phyloP scores from a whole-genome alignment of 768 basidiomycete genomes.

The Boletus fagicola region DNA sequence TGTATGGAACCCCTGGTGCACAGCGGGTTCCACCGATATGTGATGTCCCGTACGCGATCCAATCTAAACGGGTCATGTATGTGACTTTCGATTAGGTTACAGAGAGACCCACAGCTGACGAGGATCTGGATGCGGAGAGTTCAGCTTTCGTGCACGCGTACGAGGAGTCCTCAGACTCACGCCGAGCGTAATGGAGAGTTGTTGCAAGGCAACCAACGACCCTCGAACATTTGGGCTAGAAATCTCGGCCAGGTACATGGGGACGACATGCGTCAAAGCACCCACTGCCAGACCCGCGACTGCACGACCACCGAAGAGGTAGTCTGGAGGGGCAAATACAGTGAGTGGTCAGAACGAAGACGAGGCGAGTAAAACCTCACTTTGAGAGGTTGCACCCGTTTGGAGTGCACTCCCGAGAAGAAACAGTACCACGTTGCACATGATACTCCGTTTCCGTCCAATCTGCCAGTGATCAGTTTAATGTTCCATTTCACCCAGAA shows the following conservation, averaged over 20 bases:
- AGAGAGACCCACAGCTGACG: constrained; percentile 29
- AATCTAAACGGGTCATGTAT: constrained; percentile 19
- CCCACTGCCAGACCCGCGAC: constrained; percentile 20
- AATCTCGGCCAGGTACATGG: constrained; percentile 40
- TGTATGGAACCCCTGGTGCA: constrained; percentile 29
- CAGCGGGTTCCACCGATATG: constrained; percentile 35
- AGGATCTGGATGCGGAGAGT: constrained; percentile 20
- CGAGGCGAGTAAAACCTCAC: constrained; percentile 2
- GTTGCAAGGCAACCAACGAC: constrained; percentile 36
- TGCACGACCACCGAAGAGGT: constrained; percentile 32
- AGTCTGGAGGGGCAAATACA: constrained; percentile 10
- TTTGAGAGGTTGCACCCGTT: constrained; percentile 28
- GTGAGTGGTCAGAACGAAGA: not conserved
- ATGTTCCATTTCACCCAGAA: not conserved
- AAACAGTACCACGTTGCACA: constrained; percentile 30
- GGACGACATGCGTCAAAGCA: constrained; percentile 25
- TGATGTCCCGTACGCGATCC: constrained; percentile 34
- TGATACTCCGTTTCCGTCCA: constrained; percentile 29
- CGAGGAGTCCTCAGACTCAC: constrained; percentile 20
- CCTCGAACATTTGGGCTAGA: constrained; percentile 39
- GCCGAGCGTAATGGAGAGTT: constrained; percentile 37
- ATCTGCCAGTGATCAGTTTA: constrained; percentile 14
- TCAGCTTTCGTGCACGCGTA: not conserved
- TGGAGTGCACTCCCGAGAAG: constrained; percentile 32
- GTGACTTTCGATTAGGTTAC: not conserved